Conservation (phyloP, 1,139 yeast species). For the Wickerhamomyces sp. region DNA sequence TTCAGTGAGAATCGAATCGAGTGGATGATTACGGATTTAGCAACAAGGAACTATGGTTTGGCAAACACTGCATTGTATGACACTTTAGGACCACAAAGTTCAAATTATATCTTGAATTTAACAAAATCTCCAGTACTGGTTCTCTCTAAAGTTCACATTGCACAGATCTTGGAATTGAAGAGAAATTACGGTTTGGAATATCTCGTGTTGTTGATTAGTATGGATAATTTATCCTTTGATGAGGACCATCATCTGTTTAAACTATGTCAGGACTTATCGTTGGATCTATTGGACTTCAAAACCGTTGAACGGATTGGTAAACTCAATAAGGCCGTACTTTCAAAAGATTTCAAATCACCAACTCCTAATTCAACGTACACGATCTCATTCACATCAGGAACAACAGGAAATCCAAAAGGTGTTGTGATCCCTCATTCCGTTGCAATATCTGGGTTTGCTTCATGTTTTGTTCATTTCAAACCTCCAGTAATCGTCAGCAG, state of each 20-base stretch:
- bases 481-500: too few species aligned
- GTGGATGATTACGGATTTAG: constrained; percentile 57
- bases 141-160: constrained; percentile 41
- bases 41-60: constrained; percentile 46
- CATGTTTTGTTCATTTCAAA: constrained; percentile 8
- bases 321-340: constrained; percentile 33
- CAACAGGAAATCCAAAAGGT: constrained; percentile 38
- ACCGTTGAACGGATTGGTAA: constrained; percentile 45
- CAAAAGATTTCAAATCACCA: constrained; percentile 38
- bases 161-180: constrained; percentile 32
- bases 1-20: constrained; percentile 51
- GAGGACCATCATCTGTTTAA: constrained; percentile 9
- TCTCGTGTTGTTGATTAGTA: constrained; percentile 27
- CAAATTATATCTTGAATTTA: constrained; percentile 49
- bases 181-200: constrained; percentile 16
- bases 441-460: constrained; percentile 29
- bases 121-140: constrained; percentile 55
- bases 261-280: constrained; percentile 23
- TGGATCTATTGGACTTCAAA: constrained; percentile 34
- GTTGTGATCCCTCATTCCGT: constrained; percentile 32
- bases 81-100: constrained; percentile 54
- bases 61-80: constrained; percentile 57
- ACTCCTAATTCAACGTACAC: constrained; percentile 46
- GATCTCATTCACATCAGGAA: constrained; percentile 43
- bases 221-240: constrained; percentile 37